phyloP scores from a whole-genome alignment of 805 yeast genomes.

The Clavispora carvajalis region DNA sequence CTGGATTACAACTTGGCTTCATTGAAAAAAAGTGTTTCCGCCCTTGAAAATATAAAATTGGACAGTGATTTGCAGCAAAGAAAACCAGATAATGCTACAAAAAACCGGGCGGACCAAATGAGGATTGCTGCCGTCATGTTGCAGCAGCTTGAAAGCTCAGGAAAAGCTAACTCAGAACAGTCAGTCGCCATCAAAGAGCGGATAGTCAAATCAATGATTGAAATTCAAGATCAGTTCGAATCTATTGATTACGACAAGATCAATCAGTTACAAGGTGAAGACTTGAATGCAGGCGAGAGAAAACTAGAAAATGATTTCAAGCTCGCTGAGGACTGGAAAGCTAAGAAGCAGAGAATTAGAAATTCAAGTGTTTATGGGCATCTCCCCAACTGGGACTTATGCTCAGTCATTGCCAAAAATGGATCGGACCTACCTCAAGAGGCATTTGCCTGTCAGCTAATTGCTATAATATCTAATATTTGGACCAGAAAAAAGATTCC shows the following conservation, averaged over 20 bases:
- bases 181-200: constrained; percentile 17
- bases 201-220: constrained; percentile 28
- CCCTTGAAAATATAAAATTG: neutral
- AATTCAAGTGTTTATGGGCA: constrained; percentile 78
- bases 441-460: constrained; percentile 94
- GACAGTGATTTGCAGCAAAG: neutral
- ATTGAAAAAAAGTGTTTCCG: neutral
- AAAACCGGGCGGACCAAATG: constrained; percentile 83
- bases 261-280: constrained; percentile 49
- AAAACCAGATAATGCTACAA: constrained; percentile 2
- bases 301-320: constrained; percentile 89
- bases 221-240: constrained; percentile 38
- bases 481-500: constrained; percentile 70
- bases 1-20: neutral
- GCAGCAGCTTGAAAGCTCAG: constrained; percentile 79
- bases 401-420: constrained; percentile 93
- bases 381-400: constrained; percentile 86
- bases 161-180: constrained; percentile 44
- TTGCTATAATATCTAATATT: constrained; percentile 76
- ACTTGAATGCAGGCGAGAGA: constrained; percentile 69
- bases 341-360: constrained; percentile 76
- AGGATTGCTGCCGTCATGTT: constrained; percentile 94
- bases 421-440: constrained; percentile 96
- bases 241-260: constrained; percentile 28
- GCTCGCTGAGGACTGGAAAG: constrained; percentile 89